Evolutionary conservation across 345 rosid genomes (phyloP).

Genomic region (Passiflora organensis): DNA sequence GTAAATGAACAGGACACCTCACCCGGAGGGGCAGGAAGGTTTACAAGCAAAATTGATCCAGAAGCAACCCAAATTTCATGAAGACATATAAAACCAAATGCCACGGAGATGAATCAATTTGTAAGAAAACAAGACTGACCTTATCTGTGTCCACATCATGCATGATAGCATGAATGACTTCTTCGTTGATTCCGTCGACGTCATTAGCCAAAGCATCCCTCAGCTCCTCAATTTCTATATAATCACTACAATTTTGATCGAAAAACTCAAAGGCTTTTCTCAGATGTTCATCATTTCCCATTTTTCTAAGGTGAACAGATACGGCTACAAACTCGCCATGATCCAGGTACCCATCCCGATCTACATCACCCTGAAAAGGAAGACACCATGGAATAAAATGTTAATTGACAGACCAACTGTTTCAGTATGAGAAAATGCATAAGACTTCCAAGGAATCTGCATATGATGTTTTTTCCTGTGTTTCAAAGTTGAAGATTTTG

Average conservation of each 20-base stretch:
- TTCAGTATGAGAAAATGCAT: too few relatives aligned
- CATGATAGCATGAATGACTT: slow-evolving; percentile 19
- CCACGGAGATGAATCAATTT: background rate
- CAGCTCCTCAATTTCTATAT: slow-evolving; percentile 29
- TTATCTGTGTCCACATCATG: slow-evolving; percentile 28
- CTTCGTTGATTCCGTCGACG: slow-evolving; percentile 19
- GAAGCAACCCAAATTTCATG: too few relatives aligned
- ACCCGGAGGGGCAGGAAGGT: too few relatives aligned
- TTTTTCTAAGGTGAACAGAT: slow-evolving; percentile 26
- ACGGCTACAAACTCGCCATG: slow-evolving; percentile 26
- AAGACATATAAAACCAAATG: too few relatives aligned
- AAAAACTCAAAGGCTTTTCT: slow-evolving; percentile 25
- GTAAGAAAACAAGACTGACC: slow-evolving; percentile 11
- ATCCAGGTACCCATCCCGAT: slow-evolving; percentile 27
- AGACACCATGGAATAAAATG: background rate
- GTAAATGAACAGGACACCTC: too few relatives aligned
- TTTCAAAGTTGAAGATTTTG: background rate
- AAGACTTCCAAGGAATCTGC: background rate
- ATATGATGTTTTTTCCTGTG: too few relatives aligned
- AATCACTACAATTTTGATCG: slow-evolving; percentile 24
- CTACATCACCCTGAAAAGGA: slow-evolving; percentile 25
- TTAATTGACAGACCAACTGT: background rate
- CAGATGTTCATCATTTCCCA: slow-evolving; percentile 31
- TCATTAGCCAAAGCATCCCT: slow-evolving; percentile 24
- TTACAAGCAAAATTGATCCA: too few relatives aligned